Percentiles rank a stretch among this genome's conserved stretches.
Evolutionary conservation across 495 filamentous ascomycete species (phyloP).

Genomic region (Tuber calosporum): DNA sequence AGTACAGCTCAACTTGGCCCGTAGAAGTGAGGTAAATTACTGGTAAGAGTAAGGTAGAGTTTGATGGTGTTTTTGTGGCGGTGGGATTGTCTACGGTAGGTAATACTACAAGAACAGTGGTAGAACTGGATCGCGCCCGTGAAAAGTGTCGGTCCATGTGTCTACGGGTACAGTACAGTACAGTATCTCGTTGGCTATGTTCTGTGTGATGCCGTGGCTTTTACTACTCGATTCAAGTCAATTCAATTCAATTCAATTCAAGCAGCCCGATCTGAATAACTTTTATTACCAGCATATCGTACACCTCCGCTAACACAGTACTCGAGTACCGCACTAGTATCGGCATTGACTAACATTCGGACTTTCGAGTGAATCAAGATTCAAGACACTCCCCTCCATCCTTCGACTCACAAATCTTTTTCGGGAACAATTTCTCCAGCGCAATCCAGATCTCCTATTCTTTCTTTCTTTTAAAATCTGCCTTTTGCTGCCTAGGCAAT

Average conservation of each 20-base stretch:
- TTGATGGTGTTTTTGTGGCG: neutral
- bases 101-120: neutral
- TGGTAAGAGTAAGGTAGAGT: neutral
- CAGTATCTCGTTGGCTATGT: neutral
- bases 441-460: neutral
- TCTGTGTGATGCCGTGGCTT: neutral
- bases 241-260: too few species aligned
- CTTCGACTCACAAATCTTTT: neutral
- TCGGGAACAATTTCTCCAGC: neutral
- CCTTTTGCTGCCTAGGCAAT: neutral
- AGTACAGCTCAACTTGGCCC: neutral
- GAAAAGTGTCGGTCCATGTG: neutral
- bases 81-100: neutral
- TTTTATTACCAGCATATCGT: too few species aligned
- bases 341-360: too few species aligned
- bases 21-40: too few species aligned
- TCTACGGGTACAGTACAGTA: too few species aligned
- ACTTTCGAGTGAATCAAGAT: neutral
- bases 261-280: too few species aligned
- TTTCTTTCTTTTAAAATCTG: neutral
- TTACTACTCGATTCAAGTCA: neutral
- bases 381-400: too few species aligned
- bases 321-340: too few species aligned
- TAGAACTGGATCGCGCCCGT: neutral
- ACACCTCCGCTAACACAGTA: too few species aligned